Base-by-base conservation (phyloP, 202 grass and related monocot genomes). In the Carex arenaria region DNA sequence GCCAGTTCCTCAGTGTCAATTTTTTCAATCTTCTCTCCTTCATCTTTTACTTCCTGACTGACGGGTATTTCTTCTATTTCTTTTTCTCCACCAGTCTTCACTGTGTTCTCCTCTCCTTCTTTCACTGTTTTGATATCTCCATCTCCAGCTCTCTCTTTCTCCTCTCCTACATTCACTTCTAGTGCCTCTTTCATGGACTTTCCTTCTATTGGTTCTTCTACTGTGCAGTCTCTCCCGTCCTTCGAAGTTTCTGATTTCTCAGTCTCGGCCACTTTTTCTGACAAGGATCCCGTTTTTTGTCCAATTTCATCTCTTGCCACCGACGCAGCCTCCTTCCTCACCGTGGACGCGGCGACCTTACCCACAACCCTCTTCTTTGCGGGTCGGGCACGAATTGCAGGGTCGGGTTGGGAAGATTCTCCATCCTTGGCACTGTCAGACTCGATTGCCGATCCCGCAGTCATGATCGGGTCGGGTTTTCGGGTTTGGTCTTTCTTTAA, bases 131-230 rank as follows among this genome's bases (percentile, higher is more conserved):
- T 8, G 11, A 14, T 14, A 59, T 67, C 10, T 28, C 9, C 86
- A 66, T 69, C 68, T 72, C 61, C 26, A 54, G 67, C 76, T 43
- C 4, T 61, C 22, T 61, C 53, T 54, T n/a, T 52, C 23, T 61
- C 83, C 32, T 18, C 31, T 23, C 47, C 67, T n/a, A 43, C 83
- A 75, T 64, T 26, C 52, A 10, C 61, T 57, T 61, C 86, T 53
- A 65, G 3, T 36, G 1, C 42, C 59, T 31, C 86, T 69, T 28
- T 63, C 62, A 38, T 72, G 40, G 64, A 32, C 65, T 55, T 67
- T 49, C 38, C 26, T 77, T 67, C 30, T 38, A 17, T 34, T 13
- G 7, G 2, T 18, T 67, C 38, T 52, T 51, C 40, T 52, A 20
- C 22, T 52, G 13, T 8, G 15, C 18, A 49, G 52, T 52, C 69